Percentiles rank a stretch among this genome's conserved stretches.
These are phyloP conservation scores for Starmerella stigmatis DNA, from an alignment of 805 yeast species.

Conservation along the genomic window DNA sequence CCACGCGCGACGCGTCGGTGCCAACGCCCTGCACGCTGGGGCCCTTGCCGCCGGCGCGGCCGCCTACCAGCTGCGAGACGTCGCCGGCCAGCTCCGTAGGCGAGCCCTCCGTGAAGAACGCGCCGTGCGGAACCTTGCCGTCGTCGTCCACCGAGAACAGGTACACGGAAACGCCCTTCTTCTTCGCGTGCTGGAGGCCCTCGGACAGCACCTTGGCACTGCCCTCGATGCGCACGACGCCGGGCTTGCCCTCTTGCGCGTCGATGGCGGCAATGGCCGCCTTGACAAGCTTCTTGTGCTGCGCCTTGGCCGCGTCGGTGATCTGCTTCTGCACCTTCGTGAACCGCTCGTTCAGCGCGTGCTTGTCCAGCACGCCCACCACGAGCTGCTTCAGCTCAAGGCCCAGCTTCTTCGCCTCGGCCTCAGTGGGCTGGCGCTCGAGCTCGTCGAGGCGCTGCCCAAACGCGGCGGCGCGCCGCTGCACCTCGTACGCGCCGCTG, in stretches of 20 bases:
- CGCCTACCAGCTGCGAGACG: conserved; percentile 73
- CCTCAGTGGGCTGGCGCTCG: conserved; percentile 60
- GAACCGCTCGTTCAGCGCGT: conserved; percentile 62
- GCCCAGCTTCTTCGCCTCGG: conserved; percentile 69
- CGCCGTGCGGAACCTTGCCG: conserved; percentile 87
- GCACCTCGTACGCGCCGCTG: conserved; percentile 78
- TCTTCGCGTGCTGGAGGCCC: conserved; percentile 61
- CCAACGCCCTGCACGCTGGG: conserved; percentile 96
- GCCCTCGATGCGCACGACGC: conserved; percentile 50
- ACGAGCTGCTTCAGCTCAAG: conserved; percentile 72
- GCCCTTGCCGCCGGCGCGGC: conserved; percentile 98
- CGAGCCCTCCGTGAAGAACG: conserved; percentile 70
- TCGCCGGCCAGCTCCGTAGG: conserved; percentile 64
- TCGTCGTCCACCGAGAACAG: conserved; percentile 40
- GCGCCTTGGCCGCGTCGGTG: conserved; percentile 77
- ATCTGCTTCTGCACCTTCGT: conserved; percentile 70
- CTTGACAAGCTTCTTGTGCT: conserved; percentile 81
- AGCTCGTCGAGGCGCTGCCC: conserved; percentile 49
- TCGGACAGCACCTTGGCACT: conserved; percentile 93
- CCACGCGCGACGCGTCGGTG: conserved; percentile 58
- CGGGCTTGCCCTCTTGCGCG: conserved; percentile 43
- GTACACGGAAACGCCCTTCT: conserved; percentile 25
- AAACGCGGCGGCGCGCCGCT: conserved; percentile 68
- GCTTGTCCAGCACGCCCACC: conserved; percentile 73
- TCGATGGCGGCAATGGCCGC: conserved; percentile 69